A percentile compares a stretch with the other conserved stretches of the same genome.
These are phyloP conservation scores for Linum usitatissimum DNA, from an alignment of 345 rosid genomes.

Conservation along the genomic window DNA sequence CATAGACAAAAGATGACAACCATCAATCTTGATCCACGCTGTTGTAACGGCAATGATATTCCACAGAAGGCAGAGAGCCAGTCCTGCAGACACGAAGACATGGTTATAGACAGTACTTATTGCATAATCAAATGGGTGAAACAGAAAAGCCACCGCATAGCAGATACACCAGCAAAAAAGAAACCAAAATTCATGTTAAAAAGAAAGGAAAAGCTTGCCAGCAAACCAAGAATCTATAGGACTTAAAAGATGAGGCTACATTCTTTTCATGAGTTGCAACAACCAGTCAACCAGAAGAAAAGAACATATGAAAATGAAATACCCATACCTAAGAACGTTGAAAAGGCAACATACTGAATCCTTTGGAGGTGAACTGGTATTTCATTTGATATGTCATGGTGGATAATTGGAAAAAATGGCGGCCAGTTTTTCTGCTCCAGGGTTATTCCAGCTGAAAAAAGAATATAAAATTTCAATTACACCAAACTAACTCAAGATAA, in stretches of 20 bases:
- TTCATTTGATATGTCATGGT: constrained; percentile 24
- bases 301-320: not conserved
- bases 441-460: constrained; percentile 23
- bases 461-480: not conserved
- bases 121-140: not conserved
- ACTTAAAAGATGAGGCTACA: not conserved
- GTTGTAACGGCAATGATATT: constrained; percentile 73
- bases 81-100: constrained; percentile 38
- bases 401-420: constrained; percentile 27
- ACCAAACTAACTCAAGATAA: constrained; percentile 1
- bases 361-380: constrained; percentile 24
- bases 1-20: constrained; percentile 21
- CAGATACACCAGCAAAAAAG: not conserved
- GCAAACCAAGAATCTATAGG: not conserved
- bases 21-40: constrained; percentile 92
- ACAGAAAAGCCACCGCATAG: not conserved
- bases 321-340: constrained; percentile 21
- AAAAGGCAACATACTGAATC: constrained; percentile 25
- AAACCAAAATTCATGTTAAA: not conserved
- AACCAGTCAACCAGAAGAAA: not conserved
- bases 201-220: not conserved
- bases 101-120: not conserved
- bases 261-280: not conserved
- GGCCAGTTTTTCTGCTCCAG: constrained; percentile 31
- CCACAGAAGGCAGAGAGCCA: constrained; percentile 74